Conservation (phyloP, 2,329 filamentous ascomycete species). For the Exophiala calicioides region DNA sequence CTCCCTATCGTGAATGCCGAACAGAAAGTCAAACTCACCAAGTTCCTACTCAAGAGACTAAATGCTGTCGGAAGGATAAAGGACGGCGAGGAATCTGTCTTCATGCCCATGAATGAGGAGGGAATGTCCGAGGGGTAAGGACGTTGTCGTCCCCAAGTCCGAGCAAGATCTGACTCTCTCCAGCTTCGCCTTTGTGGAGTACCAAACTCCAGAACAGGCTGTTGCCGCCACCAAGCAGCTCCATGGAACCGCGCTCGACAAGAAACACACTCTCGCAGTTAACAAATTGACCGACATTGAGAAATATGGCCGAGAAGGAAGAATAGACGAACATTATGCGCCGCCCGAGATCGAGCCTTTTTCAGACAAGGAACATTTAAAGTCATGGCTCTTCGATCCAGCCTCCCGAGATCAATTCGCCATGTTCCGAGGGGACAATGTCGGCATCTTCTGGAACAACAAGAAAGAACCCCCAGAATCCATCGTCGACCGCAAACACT, state of each 20-base stretch:
- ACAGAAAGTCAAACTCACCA: constrained; percentile 89
- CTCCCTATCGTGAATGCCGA: constrained; percentile 86
- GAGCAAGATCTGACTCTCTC: constrained; percentile 4
- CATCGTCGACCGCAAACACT: constrained; percentile 88
- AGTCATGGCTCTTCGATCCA: constrained; percentile 87
- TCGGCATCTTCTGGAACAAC: constrained; percentile 98
- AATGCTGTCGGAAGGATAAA: constrained; percentile 70
- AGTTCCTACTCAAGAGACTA: constrained; percentile 93
- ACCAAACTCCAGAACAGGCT: constrained; percentile 85
- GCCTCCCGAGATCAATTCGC: constrained; percentile 93
- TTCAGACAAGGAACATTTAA: constrained; percentile 86
- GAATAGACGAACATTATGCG: constrained; percentile 87
- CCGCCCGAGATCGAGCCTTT: constrained; percentile 81
- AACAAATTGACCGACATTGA: constrained; percentile 99
- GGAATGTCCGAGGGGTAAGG: constrained; percentile 81
- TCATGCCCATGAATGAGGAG: constrained; percentile 90
- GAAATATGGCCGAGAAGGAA: constrained; percentile 89
- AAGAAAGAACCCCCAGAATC: constrained; percentile 86
- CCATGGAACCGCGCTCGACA: constrained; percentile 85
- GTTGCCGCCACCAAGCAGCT: constrained; percentile 85
- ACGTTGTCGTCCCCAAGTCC: background rate
- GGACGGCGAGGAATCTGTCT: constrained; percentile 81
- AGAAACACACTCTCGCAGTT: constrained; percentile 90
- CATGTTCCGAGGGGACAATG: constrained; percentile 88
- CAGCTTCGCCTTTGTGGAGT: constrained; percentile 97